Evolutionary conservation across 345 rosid genomes (phyloP), one percentile per base, ranked within the genome.

Genomic region (Eucalyptus rudis): DNA sequence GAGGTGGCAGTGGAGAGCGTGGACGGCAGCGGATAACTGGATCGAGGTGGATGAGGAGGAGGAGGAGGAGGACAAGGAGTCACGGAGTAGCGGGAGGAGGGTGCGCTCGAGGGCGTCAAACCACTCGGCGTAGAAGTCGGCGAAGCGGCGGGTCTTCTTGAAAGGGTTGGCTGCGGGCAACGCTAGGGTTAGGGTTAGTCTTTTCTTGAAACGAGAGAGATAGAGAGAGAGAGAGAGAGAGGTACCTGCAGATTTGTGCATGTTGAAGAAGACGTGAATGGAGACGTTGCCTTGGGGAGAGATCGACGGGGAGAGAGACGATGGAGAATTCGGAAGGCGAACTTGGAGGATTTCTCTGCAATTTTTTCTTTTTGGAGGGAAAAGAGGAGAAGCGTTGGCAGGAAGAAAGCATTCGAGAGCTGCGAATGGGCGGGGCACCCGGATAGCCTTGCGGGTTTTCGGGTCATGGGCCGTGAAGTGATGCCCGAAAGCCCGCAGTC

Each of bases 81-180:
- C 92, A 20, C 91, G 92, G 93, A 97, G 96, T 86, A 94, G 95
- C 81, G 97, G 98, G 50, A 97, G 99, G 91, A 93, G 95, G 79
- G 90, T 91, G 71, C 86, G 91, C 56, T 92, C 92, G 64, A 97
- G 95, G 87, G 95, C 91, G 90, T 92, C 89, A 86, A 91, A 89
- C 99, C 99, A 97, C 31, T 96, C 93, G 6, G 88, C 59, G 93
- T 96, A 93, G 95, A 90, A 95, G 20, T 93, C 95, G 56, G 89
- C 91, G 95, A 97, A 96, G 14, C 93, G 90, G 29, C 93, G 94
- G 43, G 93, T 59, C 88, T 95, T 95, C 93, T 93, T 95, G 93
- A 93, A 86, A 86, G 22, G 29, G 64, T 51, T 50, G 58, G 87
- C 56, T 50, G 87, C 25, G 62, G 54, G 20, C 45, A 10, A 17